These are phyloP conservation scores for Aspergillus awamori DNA, from an alignment of 2,329 filamentous ascomycete genomes.

Conservation along the genomic window DNA sequence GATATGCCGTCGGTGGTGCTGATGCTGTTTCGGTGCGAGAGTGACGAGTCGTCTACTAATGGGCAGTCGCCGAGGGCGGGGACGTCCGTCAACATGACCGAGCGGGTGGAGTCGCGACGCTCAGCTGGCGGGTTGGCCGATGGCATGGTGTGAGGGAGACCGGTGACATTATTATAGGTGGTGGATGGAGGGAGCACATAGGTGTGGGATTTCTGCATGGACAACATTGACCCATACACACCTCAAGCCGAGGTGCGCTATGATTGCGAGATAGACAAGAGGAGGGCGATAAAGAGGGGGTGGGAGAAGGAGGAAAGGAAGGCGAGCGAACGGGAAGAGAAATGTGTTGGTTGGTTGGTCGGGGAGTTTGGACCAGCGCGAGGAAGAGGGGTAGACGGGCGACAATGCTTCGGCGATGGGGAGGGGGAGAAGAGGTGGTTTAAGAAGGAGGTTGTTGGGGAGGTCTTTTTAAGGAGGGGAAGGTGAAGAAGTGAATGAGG, in stretches of 20 bases:
- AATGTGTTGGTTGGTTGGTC: background rate
- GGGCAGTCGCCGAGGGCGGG: constrained; percentile 29
- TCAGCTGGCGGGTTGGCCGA: constrained; percentile 13
- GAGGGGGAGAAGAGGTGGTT: background rate
- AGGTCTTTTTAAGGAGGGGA: background rate
- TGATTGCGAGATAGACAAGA: background rate
- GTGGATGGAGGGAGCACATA: constrained; percentile 28
- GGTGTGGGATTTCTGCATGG: constrained; percentile 40
- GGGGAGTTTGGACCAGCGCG: background rate
- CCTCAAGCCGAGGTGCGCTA: constrained; percentile 9
- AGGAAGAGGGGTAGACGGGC: constrained; percentile 1
- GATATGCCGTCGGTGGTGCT: constrained; percentile 40
- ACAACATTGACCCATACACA: constrained; percentile 39
- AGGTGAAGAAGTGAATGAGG: constrained; percentile 4
- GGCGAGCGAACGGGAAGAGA: background rate
- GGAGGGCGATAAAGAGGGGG: background rate
- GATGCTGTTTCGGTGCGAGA: constrained; percentile 36
- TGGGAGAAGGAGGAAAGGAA: background rate
- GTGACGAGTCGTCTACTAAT: constrained; percentile 31
- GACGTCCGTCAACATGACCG: constrained; percentile 28
- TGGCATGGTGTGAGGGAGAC: constrained; percentile 13
- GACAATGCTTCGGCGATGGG: background rate
- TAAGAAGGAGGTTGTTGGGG: background rate
- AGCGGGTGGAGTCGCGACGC: constrained; percentile 27
- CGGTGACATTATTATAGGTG: constrained; percentile 20